Conservation (phyloP, 352 stramenopile genomes). For the Phytophthora tubulina region DNA sequence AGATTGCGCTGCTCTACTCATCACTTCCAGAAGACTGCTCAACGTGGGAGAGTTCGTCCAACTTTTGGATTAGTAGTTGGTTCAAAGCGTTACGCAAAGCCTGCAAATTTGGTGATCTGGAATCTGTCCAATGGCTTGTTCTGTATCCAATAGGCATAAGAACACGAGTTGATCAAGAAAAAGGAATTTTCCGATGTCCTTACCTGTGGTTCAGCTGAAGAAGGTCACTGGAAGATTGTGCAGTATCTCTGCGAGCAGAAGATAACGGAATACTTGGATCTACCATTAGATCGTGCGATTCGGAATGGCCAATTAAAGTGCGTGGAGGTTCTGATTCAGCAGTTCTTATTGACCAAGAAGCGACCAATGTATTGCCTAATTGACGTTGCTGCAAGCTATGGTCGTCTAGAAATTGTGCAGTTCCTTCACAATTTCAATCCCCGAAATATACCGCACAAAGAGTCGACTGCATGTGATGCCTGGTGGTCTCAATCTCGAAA, state of each 20-base stretch:
- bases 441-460: too few species aligned
- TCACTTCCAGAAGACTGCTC: neutral
- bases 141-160: neutral
- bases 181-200: neutral
- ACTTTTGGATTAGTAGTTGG: neutral
- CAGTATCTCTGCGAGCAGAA: neutral
- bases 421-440: too few species aligned
- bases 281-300: too few species aligned
- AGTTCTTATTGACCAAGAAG: too few species aligned
- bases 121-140: constrained; percentile 14
- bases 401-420: too few species aligned
- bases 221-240: neutral
- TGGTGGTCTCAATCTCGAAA: too few species aligned
- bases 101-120: neutral
- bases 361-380: too few species aligned
- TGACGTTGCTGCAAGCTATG: too few species aligned
- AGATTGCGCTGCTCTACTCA: constrained; percentile 15
- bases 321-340: too few species aligned
- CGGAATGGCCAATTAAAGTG: too few species aligned
- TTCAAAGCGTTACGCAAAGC: neutral
- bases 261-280: too few species aligned
- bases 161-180: neutral
- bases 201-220: neutral
- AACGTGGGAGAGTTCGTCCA: neutral
- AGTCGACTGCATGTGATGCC: too few species aligned